Evolutionary conservation across 495 filamentous ascomycete genomes (phyloP).

Genomic region (Daldinia bambusicola): DNA sequence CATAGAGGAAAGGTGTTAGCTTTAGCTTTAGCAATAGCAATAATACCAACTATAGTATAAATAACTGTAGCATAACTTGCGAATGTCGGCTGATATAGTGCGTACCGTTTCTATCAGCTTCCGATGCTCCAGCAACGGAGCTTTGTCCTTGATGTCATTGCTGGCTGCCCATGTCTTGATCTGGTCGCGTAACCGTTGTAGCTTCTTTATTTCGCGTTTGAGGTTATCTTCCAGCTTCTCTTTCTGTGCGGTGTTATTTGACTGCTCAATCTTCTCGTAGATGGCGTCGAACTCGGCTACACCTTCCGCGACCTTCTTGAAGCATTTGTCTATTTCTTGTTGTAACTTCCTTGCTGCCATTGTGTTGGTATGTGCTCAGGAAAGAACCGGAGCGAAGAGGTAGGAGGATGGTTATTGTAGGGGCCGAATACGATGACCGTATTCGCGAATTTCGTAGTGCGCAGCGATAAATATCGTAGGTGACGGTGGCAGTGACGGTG

Average conservation of each 20-base stretch:
- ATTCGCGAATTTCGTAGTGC: neutral
- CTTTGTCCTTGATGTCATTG: constrained; percentile 99
- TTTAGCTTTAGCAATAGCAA: too few species aligned
- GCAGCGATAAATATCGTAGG: neutral
- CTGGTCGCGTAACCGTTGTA: constrained; percentile 95
- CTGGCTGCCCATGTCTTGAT: constrained; percentile 98
- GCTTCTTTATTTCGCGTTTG: constrained; percentile 99
- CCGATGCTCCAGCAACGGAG: constrained; percentile 89
- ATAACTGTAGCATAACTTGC: constrained; percentile 8
- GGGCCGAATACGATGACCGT: constrained; percentile 5
- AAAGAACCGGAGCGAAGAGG: constrained; percentile 20
- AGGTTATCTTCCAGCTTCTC: constrained; percentile 97
- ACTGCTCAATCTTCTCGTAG: constrained; percentile 93
- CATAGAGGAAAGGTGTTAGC: constrained; percentile 22
- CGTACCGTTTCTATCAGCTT: constrained; percentile 94
- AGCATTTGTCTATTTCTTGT: constrained; percentile 97
- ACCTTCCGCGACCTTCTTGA: constrained; percentile 95
- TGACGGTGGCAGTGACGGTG: constrained; percentile 5
- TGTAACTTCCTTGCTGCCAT: constrained; percentile 97
- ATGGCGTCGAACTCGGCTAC: constrained; percentile 92
- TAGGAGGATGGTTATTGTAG: neutral
- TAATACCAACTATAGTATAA: neutral
- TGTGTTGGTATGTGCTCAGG: constrained; percentile 43
- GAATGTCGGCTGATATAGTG: constrained; percentile 22
- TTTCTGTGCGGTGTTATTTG: constrained; percentile 91